Percentiles rank a stretch among this genome's conserved stretches.
phyloP scores from a whole-genome alignment of 306 rosid genomes.

The Rosa rugosa region DNA sequence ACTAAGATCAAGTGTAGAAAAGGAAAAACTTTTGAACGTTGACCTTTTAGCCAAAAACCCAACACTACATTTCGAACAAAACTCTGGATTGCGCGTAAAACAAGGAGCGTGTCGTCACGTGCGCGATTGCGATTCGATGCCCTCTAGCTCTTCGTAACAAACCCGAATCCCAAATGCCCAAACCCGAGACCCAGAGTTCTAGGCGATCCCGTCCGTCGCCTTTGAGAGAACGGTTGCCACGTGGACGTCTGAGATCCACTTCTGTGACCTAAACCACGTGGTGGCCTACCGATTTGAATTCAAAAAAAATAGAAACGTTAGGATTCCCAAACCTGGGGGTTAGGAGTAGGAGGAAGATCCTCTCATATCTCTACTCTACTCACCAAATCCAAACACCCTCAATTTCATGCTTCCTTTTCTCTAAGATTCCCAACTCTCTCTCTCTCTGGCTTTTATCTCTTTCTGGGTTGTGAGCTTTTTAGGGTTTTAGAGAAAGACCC shows the following conservation, averaged over 20 bases:
- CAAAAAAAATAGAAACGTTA: constrained; percentile 48
- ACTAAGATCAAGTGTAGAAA: no score
- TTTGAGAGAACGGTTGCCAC: not conserved
- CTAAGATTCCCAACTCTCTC: not conserved
- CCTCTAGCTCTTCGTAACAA: no score
- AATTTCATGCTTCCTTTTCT: not conserved
- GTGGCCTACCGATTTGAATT: constrained; percentile 49
- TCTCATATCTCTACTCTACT: constrained; percentile 2
- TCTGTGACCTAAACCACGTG: constrained; percentile 8
- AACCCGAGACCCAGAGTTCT: not conserved
- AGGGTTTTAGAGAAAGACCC: constrained; percentile 19
- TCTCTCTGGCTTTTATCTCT: constrained; percentile 4
- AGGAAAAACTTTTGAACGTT: no score
- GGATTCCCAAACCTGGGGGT: constrained; percentile 28
- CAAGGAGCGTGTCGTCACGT: no score
- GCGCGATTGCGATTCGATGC: no score
- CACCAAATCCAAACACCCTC: not conserved
- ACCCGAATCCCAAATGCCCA: constrained; percentile 1
- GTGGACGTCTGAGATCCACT: not conserved
- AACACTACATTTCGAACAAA: no score
- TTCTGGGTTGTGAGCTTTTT: constrained; percentile 13
- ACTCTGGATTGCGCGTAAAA: no score
- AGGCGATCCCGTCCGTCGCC: constrained; percentile 12
- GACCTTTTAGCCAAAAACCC: no score
- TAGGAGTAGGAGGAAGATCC: not conserved